Evolutionary conservation across 768 basidiomycete genomes (phyloP).

Genomic region (Lentinula raphanica): DNA sequence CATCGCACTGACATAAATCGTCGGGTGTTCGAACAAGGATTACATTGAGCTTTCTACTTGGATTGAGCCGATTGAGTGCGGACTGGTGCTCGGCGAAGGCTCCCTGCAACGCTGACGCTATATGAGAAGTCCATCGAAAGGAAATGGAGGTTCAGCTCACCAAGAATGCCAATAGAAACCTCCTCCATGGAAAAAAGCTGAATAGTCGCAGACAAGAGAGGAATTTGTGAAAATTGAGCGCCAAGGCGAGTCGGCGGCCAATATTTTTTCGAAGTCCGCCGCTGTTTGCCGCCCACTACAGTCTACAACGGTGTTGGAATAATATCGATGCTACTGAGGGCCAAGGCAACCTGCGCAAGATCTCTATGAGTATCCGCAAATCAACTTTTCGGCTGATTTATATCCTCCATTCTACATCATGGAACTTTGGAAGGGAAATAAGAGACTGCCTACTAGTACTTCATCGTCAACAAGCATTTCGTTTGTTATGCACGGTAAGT

Average conservation of each 20-base stretch:
- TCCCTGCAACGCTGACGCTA: conserved; percentile 76
- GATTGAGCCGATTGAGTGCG: conserved; percentile 54
- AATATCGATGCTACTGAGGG: too few species aligned
- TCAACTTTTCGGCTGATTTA: too few species aligned
- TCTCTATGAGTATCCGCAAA: too few species aligned
- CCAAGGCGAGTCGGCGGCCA: background rate
- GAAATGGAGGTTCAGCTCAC: background rate
- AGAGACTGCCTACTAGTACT: too few species aligned
- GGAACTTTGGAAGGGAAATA: too few species aligned
- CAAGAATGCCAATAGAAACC: background rate
- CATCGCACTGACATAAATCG: conserved; percentile 76
- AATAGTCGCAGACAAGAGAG: background rate
- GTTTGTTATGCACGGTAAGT: too few species aligned
- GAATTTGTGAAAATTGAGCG: background rate
- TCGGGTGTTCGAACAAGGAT: conserved; percentile 65
- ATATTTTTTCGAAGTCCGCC: too few species aligned
- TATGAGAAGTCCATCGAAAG: background rate
- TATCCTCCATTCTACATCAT: too few species aligned
- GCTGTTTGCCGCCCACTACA: too few species aligned
- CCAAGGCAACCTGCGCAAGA: too few species aligned
- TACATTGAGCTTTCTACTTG: conserved; percentile 39
- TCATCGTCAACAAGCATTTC: too few species aligned
- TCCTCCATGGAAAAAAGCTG: background rate
- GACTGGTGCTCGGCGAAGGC: conserved; percentile 86
- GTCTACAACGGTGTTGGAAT: too few species aligned